Conservation (phyloP, 345 rosid species). For the Eucalyptus pumila region DNA sequence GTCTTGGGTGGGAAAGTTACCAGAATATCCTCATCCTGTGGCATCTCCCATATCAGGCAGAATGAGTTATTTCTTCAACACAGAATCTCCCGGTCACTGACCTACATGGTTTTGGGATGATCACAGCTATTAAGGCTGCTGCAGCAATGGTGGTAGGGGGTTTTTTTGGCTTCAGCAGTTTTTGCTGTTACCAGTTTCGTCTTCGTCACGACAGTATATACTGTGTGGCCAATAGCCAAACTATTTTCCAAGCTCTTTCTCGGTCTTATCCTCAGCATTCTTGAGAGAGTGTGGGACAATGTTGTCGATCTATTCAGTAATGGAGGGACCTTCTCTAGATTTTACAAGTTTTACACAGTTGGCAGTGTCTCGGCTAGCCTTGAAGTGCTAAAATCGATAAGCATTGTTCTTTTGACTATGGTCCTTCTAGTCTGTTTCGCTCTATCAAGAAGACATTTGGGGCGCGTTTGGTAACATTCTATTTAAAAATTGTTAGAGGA, state of each 20-base stretch:
- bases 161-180: conserved; percentile 74
- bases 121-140: conserved; percentile 70
- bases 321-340: conserved; percentile 52
- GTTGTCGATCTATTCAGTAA: conserved; percentile 43
- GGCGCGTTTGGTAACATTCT: too few species aligned
- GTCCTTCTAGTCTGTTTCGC: conserved; percentile 79
- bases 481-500: too few species aligned
- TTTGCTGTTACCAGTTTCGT: conserved; percentile 75
- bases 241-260: conserved; percentile 54
- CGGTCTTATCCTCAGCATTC: conserved; percentile 32
- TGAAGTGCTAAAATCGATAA: conserved; percentile 65
- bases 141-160: conserved; percentile 82
- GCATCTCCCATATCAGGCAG: conserved; percentile 92
- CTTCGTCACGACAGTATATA: conserved; percentile 58
- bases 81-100: too few species aligned
- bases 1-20: conserved; percentile 66
- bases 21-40: conserved; percentile 65
- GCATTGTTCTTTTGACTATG: conserved; percentile 63
- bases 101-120: conserved; percentile 37
- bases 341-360: conserved; percentile 50
- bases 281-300: conserved; percentile 55
- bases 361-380: conserved; percentile 76
- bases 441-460: conserved; percentile 34
- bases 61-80: conserved; percentile 8
- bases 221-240: conserved; percentile 64